Conservation (phyloP, 2,329 filamentous ascomycete species). For the Myriosclerotinia curreyana region DNA sequence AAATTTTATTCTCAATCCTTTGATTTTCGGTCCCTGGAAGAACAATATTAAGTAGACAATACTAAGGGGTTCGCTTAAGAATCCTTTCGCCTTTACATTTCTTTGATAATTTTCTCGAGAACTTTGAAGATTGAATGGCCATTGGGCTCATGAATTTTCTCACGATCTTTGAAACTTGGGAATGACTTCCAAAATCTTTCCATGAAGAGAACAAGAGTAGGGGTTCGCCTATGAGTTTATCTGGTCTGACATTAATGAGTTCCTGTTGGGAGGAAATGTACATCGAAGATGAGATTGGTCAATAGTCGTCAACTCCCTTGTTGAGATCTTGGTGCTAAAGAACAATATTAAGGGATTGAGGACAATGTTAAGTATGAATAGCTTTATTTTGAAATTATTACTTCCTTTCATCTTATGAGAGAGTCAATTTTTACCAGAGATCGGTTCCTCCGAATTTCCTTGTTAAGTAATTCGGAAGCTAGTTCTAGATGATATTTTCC, state of each 20-base stretch:
- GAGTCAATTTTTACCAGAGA: background rate
- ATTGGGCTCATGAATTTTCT: background rate
- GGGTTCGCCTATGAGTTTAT: background rate
- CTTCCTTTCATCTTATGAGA: background rate
- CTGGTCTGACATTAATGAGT: background rate
- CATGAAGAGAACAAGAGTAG: background rate
- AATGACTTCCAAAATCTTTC: background rate
- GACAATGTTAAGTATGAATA: constrained; percentile 6
- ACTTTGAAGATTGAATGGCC: background rate
- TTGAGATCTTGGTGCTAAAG: background rate
- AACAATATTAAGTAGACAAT: constrained; percentile 19
- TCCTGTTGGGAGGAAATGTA: background rate
- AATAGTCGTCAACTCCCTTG: background rate
- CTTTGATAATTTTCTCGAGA: constrained; percentile 1
- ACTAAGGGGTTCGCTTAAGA: constrained; percentile 16
- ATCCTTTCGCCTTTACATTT: background rate
- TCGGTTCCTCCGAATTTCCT: constrained; percentile 1
- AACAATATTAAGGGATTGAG: background rate
- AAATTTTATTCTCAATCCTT: background rate
- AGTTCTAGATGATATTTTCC: background rate
- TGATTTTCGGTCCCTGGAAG: background rate
- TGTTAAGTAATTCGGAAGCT: background rate
- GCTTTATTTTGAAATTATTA: background rate
- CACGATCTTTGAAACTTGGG: background rate
- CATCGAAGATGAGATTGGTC: background rate